Conservation (phyloP, 1,284 basidiomycete species). For the Melampsora larici-populina region DNA sequence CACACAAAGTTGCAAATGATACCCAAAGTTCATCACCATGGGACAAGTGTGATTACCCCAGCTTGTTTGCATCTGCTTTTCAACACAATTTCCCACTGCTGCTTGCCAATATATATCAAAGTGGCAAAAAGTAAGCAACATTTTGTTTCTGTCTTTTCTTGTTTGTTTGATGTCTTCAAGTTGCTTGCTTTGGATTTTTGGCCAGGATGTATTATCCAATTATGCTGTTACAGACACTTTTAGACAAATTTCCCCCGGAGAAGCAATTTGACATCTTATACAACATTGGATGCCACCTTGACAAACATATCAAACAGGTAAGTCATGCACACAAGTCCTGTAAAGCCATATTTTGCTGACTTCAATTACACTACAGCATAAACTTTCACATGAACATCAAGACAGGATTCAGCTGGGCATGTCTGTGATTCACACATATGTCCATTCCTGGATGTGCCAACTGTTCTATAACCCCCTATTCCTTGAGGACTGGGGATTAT, state of each 20-base stretch:
- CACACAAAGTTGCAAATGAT: not conserved
- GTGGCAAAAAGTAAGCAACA: slow-evolving; percentile 7
- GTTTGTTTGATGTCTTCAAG: too few species aligned
- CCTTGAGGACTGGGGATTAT: too few species aligned
- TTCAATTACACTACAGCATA: not conserved
- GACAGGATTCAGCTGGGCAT: not conserved
- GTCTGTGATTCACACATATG: too few species aligned
- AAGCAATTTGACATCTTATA: not conserved
- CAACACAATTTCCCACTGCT: slow-evolving; percentile 4
- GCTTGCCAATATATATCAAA: not conserved
- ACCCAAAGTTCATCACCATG: not conserved
- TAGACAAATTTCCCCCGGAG: not conserved
- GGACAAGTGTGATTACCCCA: too few species aligned
- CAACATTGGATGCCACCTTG: slow-evolving; percentile 24
- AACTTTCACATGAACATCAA: too few species aligned
- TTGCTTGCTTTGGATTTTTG: not conserved
- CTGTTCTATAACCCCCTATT: too few species aligned
- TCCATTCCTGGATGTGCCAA: too few species aligned
- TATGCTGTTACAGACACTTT: not conserved
- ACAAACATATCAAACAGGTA: slow-evolving; percentile 20
- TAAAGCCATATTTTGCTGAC: not conserved
- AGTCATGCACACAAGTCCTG: too few species aligned
- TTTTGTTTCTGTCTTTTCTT: not conserved
- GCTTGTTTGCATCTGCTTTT: not conserved
- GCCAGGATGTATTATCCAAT: slow-evolving; percentile 5